Conservation (phyloP, 148 eudicot species). For the Heliosperma pusillum region DNA sequence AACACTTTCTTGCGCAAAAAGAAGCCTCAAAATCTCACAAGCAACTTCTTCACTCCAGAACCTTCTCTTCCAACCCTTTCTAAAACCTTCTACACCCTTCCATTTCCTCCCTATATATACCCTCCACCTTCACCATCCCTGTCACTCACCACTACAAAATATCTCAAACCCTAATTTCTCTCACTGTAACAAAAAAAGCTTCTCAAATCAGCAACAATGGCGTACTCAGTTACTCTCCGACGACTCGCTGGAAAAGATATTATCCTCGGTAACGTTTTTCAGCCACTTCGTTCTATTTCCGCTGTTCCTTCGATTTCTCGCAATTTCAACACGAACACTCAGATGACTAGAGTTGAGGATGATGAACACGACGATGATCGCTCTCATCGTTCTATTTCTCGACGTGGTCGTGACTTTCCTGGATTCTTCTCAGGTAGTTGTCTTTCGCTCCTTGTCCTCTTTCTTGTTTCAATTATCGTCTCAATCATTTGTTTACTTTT, state of each 20-base stretch:
- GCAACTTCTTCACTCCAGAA: too few relatives aligned
- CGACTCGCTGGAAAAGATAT: conserved; percentile 32
- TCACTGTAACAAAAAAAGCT: too few relatives aligned
- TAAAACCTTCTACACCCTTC: too few relatives aligned
- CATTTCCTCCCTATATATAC: too few relatives aligned
- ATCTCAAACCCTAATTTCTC: too few relatives aligned
- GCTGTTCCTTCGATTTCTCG: conserved; percentile 33
- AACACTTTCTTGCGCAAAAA: too few relatives aligned
- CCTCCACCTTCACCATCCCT: too few relatives aligned
- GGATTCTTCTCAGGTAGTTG: conserved; percentile 60
- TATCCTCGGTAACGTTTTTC: conserved; percentile 25
- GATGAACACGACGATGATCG: conserved; percentile 28
- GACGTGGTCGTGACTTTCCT: conserved; percentile 44
- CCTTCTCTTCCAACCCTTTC: too few relatives aligned
- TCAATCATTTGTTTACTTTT: too few relatives aligned
- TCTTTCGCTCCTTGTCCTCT: conserved; percentile 15
- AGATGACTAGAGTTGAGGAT: conserved; percentile 39
- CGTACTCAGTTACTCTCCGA: conserved; percentile 42
- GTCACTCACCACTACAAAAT: too few relatives aligned
- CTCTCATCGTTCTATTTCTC: conserved; percentile 23
- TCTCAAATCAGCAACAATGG: conserved; percentile 21
- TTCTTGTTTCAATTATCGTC: too few relatives aligned
- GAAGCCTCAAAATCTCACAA: too few relatives aligned
- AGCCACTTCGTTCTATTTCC: conserved; percentile 38
- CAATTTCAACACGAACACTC: conserved; percentile 43